Percentiles rank a stretch among this genome's conserved stretches.
phyloP scores from a whole-genome alignment of 768 basidiomycete genomes.

The Agrocybe pediades region DNA sequence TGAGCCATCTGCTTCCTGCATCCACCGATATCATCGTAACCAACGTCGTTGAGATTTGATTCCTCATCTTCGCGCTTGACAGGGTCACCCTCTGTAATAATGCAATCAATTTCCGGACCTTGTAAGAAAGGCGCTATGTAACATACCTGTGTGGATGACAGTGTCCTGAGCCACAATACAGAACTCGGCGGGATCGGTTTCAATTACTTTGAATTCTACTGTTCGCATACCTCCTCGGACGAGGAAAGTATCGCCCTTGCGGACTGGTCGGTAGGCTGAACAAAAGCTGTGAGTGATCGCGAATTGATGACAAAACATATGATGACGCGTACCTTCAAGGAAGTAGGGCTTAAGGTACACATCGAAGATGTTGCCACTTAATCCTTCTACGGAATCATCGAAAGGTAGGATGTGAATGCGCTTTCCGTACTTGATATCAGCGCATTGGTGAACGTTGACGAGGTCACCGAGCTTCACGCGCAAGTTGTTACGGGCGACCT shows the following conservation, averaged over 20 bases:
- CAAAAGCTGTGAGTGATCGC: slow-evolving; percentile 2
- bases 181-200: slow-evolving; percentile 96
- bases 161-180: slow-evolving; percentile 99
- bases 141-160: slow-evolving; percentile 84
- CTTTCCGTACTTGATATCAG: slow-evolving; percentile 99
- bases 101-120: slow-evolving; percentile 13
- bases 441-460: slow-evolving; percentile 93
- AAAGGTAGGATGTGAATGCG: slow-evolving; percentile 96
- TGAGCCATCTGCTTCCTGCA: slow-evolving; percentile 99
- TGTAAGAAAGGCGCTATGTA: slow-evolving; percentile 15
- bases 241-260: slow-evolving; percentile 99
- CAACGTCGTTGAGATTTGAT: slow-evolving; percentile 93
- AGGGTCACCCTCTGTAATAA: slow-evolving; percentile 85
- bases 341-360: slow-evolving; percentile 99
- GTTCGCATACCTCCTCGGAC: slow-evolving; percentile 98
- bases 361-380: slow-evolving; percentile 98
- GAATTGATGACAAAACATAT: neutral
- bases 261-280: slow-evolving; percentile 87
- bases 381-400: slow-evolving; percentile 96
- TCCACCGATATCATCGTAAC: slow-evolving; percentile 99
- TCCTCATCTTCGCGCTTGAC: slow-evolving; percentile 99
- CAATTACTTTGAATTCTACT: slow-evolving; percentile 99
- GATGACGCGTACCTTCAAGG: slow-evolving; percentile 71
- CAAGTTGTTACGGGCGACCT: slow-evolving; percentile 98
- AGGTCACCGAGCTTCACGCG: slow-evolving; percentile 97